These are phyloP conservation scores for Voacanga thouarsii DNA, from an alignment of 257 asterid species.

Conservation along the genomic window DNA sequence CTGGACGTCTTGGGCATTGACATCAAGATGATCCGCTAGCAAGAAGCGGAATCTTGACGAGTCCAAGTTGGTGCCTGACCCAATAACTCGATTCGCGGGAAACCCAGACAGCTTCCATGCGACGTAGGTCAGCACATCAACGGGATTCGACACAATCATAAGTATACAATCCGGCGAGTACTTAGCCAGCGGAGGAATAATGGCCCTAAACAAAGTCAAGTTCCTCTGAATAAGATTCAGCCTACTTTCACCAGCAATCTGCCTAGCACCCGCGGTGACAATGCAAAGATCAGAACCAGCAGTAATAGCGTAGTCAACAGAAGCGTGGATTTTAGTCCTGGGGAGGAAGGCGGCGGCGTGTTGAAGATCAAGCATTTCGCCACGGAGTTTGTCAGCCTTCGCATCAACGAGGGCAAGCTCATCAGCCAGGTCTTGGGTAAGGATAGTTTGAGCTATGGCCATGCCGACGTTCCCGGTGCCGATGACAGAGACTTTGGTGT, in stretches of 20 bases:
- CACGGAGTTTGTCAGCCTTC: conserved; percentile 69
- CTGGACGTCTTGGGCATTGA: conserved; percentile 91
- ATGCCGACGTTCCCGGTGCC: conserved; percentile 92
- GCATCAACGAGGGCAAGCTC: conserved; percentile 79
- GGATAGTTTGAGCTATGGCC: conserved; percentile 93
- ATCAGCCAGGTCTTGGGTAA: conserved; percentile 82
- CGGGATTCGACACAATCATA: conserved; percentile 81
- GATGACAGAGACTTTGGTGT: conserved; percentile 70
- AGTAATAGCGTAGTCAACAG: conserved; percentile 54
- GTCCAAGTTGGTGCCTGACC: conserved; percentile 89
- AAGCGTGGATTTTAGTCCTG: conserved; percentile 64
- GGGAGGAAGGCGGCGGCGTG: conserved; percentile 95
- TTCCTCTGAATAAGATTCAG: conserved; percentile 69
- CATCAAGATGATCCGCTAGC: conserved; percentile 86
- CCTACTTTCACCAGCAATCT: conserved; percentile 76
- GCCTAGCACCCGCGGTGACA: conserved; percentile 85
- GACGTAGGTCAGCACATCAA: conserved; percentile 67
- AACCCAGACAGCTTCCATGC: conserved; percentile 87
- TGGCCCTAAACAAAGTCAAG: conserved; percentile 41
- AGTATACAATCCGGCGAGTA: conserved; percentile 56
- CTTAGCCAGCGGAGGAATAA: conserved; percentile 74
- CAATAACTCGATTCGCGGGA: conserved; percentile 67
- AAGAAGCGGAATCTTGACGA: conserved; percentile 76
- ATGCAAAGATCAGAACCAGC: conserved; percentile 75
- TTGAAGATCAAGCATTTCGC: conserved; percentile 87